phyloP scores from a whole-genome alignment of 768 basidiomycete genomes.

The Termitomyces sp. region DNA sequence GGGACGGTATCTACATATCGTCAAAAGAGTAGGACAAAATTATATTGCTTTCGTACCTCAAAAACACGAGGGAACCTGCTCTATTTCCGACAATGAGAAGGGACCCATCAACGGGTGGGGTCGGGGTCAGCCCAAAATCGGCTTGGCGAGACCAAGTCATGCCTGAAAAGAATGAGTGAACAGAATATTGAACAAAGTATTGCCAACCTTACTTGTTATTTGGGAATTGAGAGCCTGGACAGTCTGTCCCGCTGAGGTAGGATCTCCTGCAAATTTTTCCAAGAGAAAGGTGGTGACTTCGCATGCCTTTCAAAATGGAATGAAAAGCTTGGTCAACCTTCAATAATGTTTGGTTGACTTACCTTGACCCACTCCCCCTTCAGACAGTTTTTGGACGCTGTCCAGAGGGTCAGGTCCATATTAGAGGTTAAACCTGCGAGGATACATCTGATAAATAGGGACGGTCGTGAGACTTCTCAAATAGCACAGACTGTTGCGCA shows the following conservation, averaged over 20 bases:
- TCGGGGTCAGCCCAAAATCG: conserved; percentile 46
- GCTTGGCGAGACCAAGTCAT: conserved; percentile 65
- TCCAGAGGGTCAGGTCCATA: conserved; percentile 69
- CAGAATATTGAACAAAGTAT: not conserved
- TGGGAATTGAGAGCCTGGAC: conserved; percentile 46
- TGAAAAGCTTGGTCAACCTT: not conserved
- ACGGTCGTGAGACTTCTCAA: not conserved
- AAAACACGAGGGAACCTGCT: conserved; percentile 54
- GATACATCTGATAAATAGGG: conserved; percentile 44
- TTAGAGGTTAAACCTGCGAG: conserved; percentile 68
- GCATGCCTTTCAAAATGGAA: conserved; percentile 32
- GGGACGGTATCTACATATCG: conserved; percentile 19
- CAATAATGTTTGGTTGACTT: conserved; percentile 1
- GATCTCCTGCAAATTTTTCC: conserved; percentile 19
- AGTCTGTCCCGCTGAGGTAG: conserved; percentile 14
- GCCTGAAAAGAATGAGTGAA: conserved; percentile 33
- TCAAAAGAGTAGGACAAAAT: not conserved
- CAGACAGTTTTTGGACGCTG: conserved; percentile 56
- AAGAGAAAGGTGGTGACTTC: conserved; percentile 51
- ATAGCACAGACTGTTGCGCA: conserved; percentile 19
- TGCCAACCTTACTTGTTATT: conserved; percentile 29
- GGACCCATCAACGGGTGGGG: conserved; percentile 49
- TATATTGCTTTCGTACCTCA: conserved; percentile 36
- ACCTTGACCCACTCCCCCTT: conserved; percentile 73
- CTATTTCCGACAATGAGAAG: conserved; percentile 66